phyloP scores from a whole-genome alignment of 768 basidiomycete genomes.

The Psilocybe cubensis region DNA sequence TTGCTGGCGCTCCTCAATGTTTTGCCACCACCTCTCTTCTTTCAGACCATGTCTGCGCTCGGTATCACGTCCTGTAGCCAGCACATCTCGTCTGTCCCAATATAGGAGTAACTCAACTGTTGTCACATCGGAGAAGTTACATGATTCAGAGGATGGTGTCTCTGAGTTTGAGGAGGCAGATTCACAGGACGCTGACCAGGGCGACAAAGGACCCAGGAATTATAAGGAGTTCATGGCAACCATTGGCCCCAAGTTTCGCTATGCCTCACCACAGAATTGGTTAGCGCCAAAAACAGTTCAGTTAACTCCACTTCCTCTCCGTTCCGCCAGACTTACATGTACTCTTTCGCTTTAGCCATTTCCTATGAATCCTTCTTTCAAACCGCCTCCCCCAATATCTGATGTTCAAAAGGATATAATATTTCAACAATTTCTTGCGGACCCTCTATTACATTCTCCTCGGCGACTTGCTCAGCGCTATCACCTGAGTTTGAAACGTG shows the following conservation, averaged over 20 bases:
- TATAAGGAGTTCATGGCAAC: conserved; percentile 45
- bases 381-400: conserved; percentile 77
- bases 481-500: conserved; percentile 74
- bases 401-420: conserved; percentile 59
- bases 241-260: conserved; percentile 44
- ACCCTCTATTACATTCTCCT: conserved; percentile 59
- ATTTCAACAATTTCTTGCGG: conserved; percentile 61
- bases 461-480: conserved; percentile 64
- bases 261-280: conserved; percentile 61
- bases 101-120: conserved; percentile 25
- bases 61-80: conserved; percentile 18
- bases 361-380: conserved; percentile 83
- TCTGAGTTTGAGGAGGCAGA: conserved; percentile 6
- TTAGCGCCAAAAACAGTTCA: conserved; percentile 57
- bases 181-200: conserved; percentile 5
- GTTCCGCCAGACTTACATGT: conserved; percentile 3
- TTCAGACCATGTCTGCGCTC: conserved; percentile 32
- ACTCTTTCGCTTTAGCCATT: conserved; percentile 63
- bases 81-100: conserved; percentile 16
- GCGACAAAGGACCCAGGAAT: conserved; percentile 27
- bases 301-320: conserved; percentile 30
- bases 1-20: conserved; percentile 26
- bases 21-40: conserved; percentile 33
- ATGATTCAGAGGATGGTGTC: conserved; percentile 12
- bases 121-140: no score